Base-by-base conservation (phyloP, 2,329 filamentous ascomycete species). In the Apiospora pterosperma region DNA sequence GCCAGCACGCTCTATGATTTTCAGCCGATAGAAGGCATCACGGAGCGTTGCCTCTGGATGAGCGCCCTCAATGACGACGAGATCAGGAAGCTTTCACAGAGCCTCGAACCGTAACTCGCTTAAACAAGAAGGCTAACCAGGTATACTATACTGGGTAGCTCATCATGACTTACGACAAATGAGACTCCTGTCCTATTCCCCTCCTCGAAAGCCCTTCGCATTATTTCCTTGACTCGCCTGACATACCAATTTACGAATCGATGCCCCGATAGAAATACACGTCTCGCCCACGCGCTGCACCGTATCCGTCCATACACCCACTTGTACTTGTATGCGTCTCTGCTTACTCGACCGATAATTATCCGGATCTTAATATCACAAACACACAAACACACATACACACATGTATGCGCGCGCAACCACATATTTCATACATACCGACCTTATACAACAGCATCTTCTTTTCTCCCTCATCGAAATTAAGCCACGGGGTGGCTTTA, bases 41-140 rank as follows among this genome's bases (percentile, higher is more conserved):
- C 92, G 5, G 91, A 92, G 77, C 85, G 91, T 68, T 96, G 92
- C 75, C 82, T 96, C n/a, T 96, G 92, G 92, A 89, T 96, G 79
- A 89, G 90, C 59, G 91, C 92, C 11, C 76, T 96, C 63, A 86
- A 80, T 63, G 92, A 95, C 69, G 87, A 88, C n/a, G 91, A 94
- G 72, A 93, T 96, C 71, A 79, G 85, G 64, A 80, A 77, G 66
- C 79, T 81, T 63, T 85, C 84, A 0, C 82, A 84, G 63, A 76
- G 73, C 63, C 72, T 88, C 36, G 83, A 87, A 74, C 60, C 60
- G 23, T 48, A 25, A 28, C 39, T 61, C 36, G 59, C 59, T 31
- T 61, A 21, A 61, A 34, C 1, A 28, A 28, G 11, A n/a, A 34
- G 10, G 28, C 19, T n/a, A 34, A 16, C 28, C n/a, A n/a, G n/a